These are phyloP conservation scores for Ceratocystis colombiana DNA, from an alignment of 2,329 filamentous ascomycete genomes.

Conservation along the genomic window DNA sequence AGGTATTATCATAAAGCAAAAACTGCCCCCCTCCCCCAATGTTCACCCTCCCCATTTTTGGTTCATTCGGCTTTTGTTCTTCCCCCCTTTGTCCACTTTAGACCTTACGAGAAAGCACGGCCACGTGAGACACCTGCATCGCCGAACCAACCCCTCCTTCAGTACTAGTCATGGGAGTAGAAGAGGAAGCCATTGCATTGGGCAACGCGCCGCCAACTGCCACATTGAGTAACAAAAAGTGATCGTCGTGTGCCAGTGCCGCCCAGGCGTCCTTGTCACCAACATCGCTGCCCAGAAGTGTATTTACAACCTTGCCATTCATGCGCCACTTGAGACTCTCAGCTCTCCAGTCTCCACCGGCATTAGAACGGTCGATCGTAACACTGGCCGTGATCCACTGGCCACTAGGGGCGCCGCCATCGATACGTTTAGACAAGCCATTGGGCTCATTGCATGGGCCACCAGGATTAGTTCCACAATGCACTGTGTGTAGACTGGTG, in stretches of 20 bases:
- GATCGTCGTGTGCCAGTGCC: conserved; percentile 29
- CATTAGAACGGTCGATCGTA: conserved; percentile 32
- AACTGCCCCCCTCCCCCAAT: neutral
- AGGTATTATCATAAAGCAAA: conserved; percentile 3
- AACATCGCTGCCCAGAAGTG: conserved; percentile 30
- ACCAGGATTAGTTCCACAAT: conserved; percentile 36
- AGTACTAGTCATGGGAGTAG: conserved; percentile 33
- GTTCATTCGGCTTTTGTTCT: neutral
- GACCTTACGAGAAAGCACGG: conserved; percentile 7
- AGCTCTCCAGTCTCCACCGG: conserved; percentile 27
- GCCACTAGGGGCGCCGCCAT: conserved; percentile 29
- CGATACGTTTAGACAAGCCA: conserved; percentile 30
- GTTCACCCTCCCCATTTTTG: neutral
- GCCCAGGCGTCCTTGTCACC: conserved; percentile 31
- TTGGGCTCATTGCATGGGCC: conserved; percentile 37
- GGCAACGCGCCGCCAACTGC: conserved; percentile 36
- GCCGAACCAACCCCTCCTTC: conserved; percentile 30
- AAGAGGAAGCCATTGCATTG: conserved; percentile 31
- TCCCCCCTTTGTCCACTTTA: neutral
- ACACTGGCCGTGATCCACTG: conserved; percentile 33
- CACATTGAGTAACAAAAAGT: conserved; percentile 36
- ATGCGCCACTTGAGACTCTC: conserved; percentile 34
- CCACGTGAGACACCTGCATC: conserved; percentile 37
- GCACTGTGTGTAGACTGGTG: conserved; percentile 34
- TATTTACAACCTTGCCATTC: conserved; percentile 31